Evolutionary conservation across 1,284 basidiomycete genomes (phyloP).

Genomic region (Sparassis latifolia): DNA sequence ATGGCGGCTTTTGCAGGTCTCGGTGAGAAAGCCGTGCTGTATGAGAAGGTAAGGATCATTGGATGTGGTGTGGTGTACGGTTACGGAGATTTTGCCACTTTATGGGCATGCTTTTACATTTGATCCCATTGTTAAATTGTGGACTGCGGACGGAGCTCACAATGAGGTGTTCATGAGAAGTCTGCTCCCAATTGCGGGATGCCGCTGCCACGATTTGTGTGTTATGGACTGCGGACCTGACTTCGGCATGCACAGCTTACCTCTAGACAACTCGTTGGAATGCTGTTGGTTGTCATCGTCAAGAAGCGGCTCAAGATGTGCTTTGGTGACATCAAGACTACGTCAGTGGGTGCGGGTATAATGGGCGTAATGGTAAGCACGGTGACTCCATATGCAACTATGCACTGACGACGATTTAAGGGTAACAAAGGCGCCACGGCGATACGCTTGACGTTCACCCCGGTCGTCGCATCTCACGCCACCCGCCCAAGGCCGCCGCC

Average conservation of each 20-base stretch:
- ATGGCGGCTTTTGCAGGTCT: conserved; percentile 56
- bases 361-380: conserved; percentile 63
- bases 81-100: not conserved
- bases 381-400: not conserved
- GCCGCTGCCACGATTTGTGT: not conserved
- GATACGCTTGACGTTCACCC: conserved; percentile 50
- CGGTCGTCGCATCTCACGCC: conserved; percentile 21
- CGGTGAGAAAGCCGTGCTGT: conserved; percentile 56
- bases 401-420: conserved; percentile 27
- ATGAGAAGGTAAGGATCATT: conserved; percentile 50
- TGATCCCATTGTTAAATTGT: no score
- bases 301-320: conserved; percentile 43
- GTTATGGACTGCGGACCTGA: no score
- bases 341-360: conserved; percentile 57
- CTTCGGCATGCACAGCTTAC: conserved; percentile 37
- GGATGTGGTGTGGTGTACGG: not conserved
- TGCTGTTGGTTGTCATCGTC: conserved; percentile 61
- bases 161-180: no score
- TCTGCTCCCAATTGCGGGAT: no score
- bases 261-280: conserved; percentile 74
- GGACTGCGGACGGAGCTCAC: no score
- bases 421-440: conserved; percentile 74
- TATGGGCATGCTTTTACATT: no score
- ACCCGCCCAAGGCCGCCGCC: conserved; percentile 24
- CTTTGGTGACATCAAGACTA: conserved; percentile 47